Conservation (phyloP, 2,329 filamentous ascomycete genomes). For the Cadophora sp. region DNA sequence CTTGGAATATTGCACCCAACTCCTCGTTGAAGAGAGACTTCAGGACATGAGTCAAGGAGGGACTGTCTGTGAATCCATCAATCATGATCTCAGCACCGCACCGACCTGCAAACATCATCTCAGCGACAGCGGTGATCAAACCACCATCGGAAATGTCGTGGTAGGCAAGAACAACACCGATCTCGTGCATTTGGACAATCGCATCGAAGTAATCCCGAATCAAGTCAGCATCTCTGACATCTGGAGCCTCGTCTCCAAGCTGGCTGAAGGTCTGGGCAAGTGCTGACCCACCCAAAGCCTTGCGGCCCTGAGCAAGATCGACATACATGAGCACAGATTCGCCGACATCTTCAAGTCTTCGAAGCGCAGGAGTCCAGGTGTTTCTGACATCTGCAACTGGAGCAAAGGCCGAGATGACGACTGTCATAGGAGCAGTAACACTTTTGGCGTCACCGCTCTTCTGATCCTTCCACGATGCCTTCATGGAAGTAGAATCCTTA, state of each 20-base stretch:
- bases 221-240: slow-evolving; percentile 81
- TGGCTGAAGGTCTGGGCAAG: slow-evolving; percentile 89
- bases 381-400: slow-evolving; percentile 81
- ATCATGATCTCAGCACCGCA: slow-evolving; percentile 87
- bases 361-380: slow-evolving; percentile 93
- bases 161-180: slow-evolving; percentile 83
- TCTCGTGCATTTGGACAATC: slow-evolving; percentile 69
- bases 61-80: slow-evolving; percentile 71
- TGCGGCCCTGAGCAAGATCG: slow-evolving; percentile 81
- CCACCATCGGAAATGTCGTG: slow-evolving; percentile 95
- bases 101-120: slow-evolving; percentile 98
- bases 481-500: slow-evolving; percentile 99
- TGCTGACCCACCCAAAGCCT: slow-evolving; percentile 88
- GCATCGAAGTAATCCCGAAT: slow-evolving; percentile 94
- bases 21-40: slow-evolving; percentile 94
- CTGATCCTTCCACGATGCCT: slow-evolving; percentile 88
- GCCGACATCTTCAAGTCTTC: slow-evolving; percentile 83
- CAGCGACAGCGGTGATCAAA: slow-evolving; percentile 85
- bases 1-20: slow-evolving; percentile 94
- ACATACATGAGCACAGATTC: slow-evolving; percentile 90
- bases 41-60: slow-evolving; percentile 66
- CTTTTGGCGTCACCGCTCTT: slow-evolving; percentile 73
- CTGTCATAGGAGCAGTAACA: slow-evolving; percentile 89
- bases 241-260: slow-evolving; percentile 83
- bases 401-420: slow-evolving; percentile 90